These are phyloP conservation scores for Peniophora sp. DNA, from an alignment of 1,284 basidiomycete species.

Conservation along the genomic window DNA sequence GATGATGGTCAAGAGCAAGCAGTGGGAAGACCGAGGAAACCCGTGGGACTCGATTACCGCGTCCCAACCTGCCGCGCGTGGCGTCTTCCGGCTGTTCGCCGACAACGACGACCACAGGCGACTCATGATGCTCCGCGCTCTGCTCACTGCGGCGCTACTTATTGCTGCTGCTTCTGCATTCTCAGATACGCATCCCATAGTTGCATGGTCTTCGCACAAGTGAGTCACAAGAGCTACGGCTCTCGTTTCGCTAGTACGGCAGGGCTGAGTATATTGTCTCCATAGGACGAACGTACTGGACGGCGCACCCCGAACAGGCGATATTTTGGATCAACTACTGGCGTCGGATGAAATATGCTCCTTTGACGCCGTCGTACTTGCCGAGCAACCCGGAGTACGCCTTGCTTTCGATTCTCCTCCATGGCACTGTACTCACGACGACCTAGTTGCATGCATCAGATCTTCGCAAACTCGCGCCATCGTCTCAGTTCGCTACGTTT, in stretches of 20 bases:
- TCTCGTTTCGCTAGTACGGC: not conserved
- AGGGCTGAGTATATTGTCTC: slow-evolving; percentile 6
- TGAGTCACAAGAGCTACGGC: slow-evolving; percentile 17
- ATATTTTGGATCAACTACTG: slow-evolving; percentile 38
- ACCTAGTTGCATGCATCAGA: slow-evolving; percentile 62
- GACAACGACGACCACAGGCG: not conserved
- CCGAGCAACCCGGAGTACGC: slow-evolving; percentile 64
- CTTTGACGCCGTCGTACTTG: slow-evolving; percentile 55
- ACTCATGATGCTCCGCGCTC: not conserved
- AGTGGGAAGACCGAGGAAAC: too few species aligned
- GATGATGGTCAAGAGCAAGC: too few species aligned
- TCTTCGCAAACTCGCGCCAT: slow-evolving; percentile 46
- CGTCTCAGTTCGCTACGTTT: slow-evolving; percentile 37
- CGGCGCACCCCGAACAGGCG: slow-evolving; percentile 24
- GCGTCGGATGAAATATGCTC: slow-evolving; percentile 42
- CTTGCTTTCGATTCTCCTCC: not conserved
- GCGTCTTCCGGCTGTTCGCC: too few species aligned
- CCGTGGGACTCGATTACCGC: too few species aligned
- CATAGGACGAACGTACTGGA: slow-evolving; percentile 41
- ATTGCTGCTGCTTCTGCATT: slow-evolving; percentile 44
- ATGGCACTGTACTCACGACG: slow-evolving; percentile 1
- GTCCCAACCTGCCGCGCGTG: too few species aligned
- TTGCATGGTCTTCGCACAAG: slow-evolving; percentile 67
- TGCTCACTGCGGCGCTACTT: slow-evolving; percentile 23
- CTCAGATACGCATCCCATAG: slow-evolving; percentile 49